Percentiles rank a stretch among this genome's conserved stretches.
These are phyloP conservation scores for Ogataea hybrid DNA, from an alignment of 1,139 yeast genomes.

Conservation along the genomic window DNA sequence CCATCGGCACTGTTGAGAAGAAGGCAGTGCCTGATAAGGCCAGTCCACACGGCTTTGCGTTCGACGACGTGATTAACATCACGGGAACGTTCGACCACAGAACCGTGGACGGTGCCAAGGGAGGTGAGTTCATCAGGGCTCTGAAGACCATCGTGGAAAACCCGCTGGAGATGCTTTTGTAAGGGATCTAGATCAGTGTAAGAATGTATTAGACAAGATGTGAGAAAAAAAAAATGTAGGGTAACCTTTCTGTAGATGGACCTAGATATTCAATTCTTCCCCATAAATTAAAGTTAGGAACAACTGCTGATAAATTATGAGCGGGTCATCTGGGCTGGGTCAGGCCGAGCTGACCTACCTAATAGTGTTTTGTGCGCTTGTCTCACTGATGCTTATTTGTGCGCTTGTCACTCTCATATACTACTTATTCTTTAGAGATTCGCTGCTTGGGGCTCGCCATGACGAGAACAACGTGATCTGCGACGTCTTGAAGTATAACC, in stretches of 20 bases:
- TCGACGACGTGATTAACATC: constrained; percentile 85
- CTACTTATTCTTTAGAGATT: constrained; percentile 20
- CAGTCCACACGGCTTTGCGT: constrained; percentile 86
- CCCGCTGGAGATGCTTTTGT: constrained; percentile 91
- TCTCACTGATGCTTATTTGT: constrained; percentile 19
- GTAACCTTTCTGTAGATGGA: not conserved
- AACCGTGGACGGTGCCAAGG: constrained; percentile 95
- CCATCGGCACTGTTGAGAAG: constrained; percentile 90
- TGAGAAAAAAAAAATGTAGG: not conserved
- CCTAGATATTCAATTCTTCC: not conserved
- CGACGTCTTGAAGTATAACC: constrained; percentile 16
- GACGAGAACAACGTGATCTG: constrained; percentile 20
- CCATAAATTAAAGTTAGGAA: not conserved
- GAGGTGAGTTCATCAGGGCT: constrained; percentile 95
- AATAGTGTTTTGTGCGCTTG: constrained; percentile 22
- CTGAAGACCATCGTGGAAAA: constrained; percentile 89
- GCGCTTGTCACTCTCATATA: constrained; percentile 20
- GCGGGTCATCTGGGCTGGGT: constrained; percentile 14
- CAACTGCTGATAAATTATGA: not conserved
- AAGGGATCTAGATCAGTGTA: constrained; percentile 22
- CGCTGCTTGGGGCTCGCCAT: constrained; percentile 11
- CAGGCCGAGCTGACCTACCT: constrained; percentile 23
- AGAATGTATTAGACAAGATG: constrained; percentile 10
- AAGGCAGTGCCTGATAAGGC: constrained; percentile 91
- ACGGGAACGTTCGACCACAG: constrained; percentile 99